Percentiles rank a stretch among this genome's conserved stretches.
These are phyloP conservation scores for Lachancea dasiensis DNA, from an alignment of 805 yeast species.

Conservation along the genomic window DNA sequence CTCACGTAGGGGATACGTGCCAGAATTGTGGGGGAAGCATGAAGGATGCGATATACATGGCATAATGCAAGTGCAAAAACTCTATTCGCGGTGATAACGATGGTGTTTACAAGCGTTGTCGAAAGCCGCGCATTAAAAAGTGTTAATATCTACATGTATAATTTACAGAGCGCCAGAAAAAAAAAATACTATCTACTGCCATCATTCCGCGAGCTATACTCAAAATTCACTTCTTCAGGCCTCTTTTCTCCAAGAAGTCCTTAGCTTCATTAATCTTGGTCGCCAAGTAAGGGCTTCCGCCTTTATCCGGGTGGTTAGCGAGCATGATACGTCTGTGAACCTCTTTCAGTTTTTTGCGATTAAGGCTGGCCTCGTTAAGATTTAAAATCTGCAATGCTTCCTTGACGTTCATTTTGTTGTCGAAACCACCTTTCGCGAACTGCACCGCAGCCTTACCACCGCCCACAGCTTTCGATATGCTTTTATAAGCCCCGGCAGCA, in stretches of 20 bases:
- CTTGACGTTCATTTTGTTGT: slow-evolving; percentile 78
- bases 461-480: slow-evolving; percentile 37
- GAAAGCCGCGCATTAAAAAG: not conserved
- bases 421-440: slow-evolving; percentile 84
- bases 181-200: no score
- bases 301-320: slow-evolving; percentile 92
- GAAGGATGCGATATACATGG: slow-evolving; percentile 20
- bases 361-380: slow-evolving; percentile 58
- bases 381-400: slow-evolving; percentile 86
- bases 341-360: slow-evolving; percentile 67
- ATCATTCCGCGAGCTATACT: no score
- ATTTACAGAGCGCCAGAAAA: no score
- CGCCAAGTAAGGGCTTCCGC: slow-evolving; percentile 86
- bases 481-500: slow-evolving; percentile 60
- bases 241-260: slow-evolving; percentile 38
- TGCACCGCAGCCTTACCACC: slow-evolving; percentile 50
- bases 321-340: slow-evolving; percentile 84
- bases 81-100: no score
- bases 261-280: slow-evolving; percentile 91
- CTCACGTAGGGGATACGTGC: slow-evolving; percentile 24
- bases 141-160: slow-evolving; percentile 6
- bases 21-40: slow-evolving; percentile 12
- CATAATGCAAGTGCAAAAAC: slow-evolving; percentile 9
- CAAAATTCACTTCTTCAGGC: slow-evolving; percentile 22
- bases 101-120: no score